Percentiles rank a stretch among this genome's conserved stretches.
Evolutionary conservation across 148 eudicot species (phyloP).

Genomic region (Suaeda aralocaspica): DNA sequence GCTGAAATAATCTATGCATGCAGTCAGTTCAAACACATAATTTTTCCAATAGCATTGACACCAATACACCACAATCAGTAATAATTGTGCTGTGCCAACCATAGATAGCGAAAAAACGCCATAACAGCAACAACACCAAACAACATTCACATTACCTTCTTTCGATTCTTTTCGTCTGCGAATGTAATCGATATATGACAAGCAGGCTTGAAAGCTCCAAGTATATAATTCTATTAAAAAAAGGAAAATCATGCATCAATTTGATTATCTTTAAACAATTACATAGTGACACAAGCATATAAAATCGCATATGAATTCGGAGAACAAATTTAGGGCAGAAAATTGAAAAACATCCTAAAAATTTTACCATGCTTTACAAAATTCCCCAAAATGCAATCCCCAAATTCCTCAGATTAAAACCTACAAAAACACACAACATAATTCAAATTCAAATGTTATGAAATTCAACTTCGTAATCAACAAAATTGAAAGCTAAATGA

Average conservation of each 20-base stretch:
- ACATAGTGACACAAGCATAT: background rate
- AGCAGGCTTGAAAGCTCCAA: slow-evolving; percentile 95
- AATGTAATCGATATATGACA: slow-evolving; percentile 73
- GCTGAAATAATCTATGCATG: background rate
- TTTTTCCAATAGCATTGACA: background rate
- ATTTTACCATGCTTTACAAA: slow-evolving; percentile 13
- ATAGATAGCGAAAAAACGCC: background rate
- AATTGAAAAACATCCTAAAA: background rate
- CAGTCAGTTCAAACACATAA: slow-evolving; percentile 5
- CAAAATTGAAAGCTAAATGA: too few relatives aligned
- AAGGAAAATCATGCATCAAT: background rate
- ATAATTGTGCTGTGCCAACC: background rate
- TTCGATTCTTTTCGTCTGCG: slow-evolving; percentile 80
- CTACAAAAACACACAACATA: slow-evolving; percentile 12
- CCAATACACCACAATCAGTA: background rate
- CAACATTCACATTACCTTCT: slow-evolving; percentile 52
- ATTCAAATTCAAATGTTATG: too few relatives aligned
- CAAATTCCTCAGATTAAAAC: slow-evolving; percentile 1
- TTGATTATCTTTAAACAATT: background rate
- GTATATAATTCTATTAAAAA: slow-evolving; percentile 64
- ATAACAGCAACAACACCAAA: background rate
- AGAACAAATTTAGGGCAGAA: background rate
- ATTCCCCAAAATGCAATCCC: slow-evolving; percentile 1
- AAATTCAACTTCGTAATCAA: too few relatives aligned
- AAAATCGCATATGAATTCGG: background rate